Base-by-base conservation (phyloP, 2,329 filamentous ascomycete genomes). In the Penicillium frequentans region DNA sequence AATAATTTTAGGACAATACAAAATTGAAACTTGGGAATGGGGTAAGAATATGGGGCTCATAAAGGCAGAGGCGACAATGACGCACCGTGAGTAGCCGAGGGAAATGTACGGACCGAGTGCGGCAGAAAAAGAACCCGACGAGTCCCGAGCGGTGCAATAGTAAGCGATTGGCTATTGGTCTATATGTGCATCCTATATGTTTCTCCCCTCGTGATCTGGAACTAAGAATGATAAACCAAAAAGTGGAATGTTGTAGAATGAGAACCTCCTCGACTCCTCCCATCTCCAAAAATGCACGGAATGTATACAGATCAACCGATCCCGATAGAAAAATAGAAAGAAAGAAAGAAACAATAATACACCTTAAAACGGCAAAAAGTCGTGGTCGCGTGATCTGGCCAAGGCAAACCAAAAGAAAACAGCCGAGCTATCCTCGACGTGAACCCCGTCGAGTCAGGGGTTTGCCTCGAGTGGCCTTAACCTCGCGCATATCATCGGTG, bases 361-460 rank as follows among this genome's bases (percentile, higher is more conserved):
- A 37, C 31, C 31, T 19, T 45, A 23, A 42, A 48, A 44, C 14
- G 16, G 39, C 16, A 14, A 62, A 62, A 57, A 60, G 35, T 55
- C 52, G 46, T 55, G 53, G 43, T 56, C 54, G 49, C 54, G 54
- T 46, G 37, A 55, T 33, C 31, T 43, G 42, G 26, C 24, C 29
- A 24, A 39, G 35, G 16, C 14, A 50, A 19, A n/a, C 8, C 14
- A 13, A 49, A 16, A 43, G 23, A 19, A 56, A 35, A 55, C 57
- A 46, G 62, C 13, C 19, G 26, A 24, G 7, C 23, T 45, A 52
- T 16, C 63, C 59, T 26, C 55, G 58, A 24, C 79, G 75, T 33
- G 75, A 76, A 14, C 81, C 81, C 63, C 83, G 82, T 61, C 82
- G 73, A 8, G 78, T 79, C 48, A 80, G 68, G 6, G 77, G 74